Conservation (phyloP, 805 yeast species). For the Wickerhamiella siamensis region DNA sequence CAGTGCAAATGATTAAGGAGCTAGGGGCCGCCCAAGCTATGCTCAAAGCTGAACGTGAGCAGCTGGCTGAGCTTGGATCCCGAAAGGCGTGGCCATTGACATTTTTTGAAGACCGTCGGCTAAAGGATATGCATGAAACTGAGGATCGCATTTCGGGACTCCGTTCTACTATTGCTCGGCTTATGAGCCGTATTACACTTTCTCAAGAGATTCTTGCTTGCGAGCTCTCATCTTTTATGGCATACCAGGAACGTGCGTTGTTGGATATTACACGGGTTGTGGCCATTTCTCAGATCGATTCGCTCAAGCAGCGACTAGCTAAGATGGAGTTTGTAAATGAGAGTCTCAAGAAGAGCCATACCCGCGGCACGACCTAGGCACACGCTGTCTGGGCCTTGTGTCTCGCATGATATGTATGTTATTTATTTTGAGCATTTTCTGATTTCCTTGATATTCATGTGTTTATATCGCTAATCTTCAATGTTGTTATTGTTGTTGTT, state of each 20-base stretch:
- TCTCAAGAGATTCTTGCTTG: conserved; percentile 26
- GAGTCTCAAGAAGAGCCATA: background rate
- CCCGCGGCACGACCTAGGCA: too few species aligned
- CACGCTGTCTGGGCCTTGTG: too few species aligned
- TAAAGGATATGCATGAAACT: conserved; percentile 20
- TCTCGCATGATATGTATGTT: too few species aligned
- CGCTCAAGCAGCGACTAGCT: background rate
- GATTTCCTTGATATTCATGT: too few species aligned
- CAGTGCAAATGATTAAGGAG: conserved; percentile 18
- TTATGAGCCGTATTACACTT: conserved; percentile 23
- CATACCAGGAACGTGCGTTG: conserved; percentile 24
- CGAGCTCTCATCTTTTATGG: conserved; percentile 26
- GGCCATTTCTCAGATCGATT: conserved; percentile 2
- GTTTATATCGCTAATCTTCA: too few species aligned
- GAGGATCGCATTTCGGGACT: conserved; percentile 21
- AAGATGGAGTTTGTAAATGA: background rate
- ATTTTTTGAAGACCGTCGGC: conserved; percentile 24
- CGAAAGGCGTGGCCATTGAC: conserved; percentile 22
- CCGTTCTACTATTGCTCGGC: conserved; percentile 18
- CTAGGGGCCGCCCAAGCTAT: conserved; percentile 16
- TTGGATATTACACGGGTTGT: conserved; percentile 14
- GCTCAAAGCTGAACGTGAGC: conserved; percentile 15
- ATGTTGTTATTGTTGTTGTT: too few species aligned
- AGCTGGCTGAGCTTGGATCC: conserved; percentile 16
- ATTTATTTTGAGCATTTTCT: too few species aligned